Evolutionary conservation across 108 stramenopile genomes (phyloP), one percentile per base, ranked within the genome.

Genomic region (Pseudonitzschia delicatissima): DNA sequence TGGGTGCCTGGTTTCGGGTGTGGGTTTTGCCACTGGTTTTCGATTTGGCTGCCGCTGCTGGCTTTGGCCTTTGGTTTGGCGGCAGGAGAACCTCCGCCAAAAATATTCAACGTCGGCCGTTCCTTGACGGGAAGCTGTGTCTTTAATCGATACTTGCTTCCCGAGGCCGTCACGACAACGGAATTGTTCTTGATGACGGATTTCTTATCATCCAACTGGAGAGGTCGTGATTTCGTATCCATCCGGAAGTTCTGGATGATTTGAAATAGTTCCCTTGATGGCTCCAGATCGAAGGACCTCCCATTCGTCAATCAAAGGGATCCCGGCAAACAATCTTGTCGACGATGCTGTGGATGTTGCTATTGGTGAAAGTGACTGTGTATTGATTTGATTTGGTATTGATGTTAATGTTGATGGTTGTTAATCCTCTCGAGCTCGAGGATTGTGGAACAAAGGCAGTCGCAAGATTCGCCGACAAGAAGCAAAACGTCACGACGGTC

Each of bases 221-320:
- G 77, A 79, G 0, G 83, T 82, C 49, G 83, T 79, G 55, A 82
- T 84, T 31, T 39, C 37, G 39, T 84, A 77, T 18, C 80, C 80
- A 70, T 84, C 76, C n/a, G 66, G 59, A 27, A 81, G 64, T 20
- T 71, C 81, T n/a, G 83, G 80, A 68, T 81, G 83, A 72, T 84
- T 81, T 32, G 63, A 66, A 8, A 84, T 71, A 15, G 70, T 76
- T 49, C 83, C 80, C 7, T 57, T 51, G 21, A 84, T 74, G n/a
- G 74, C 45, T 17, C 83, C 83, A 33, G 78, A 78, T 40, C 34
- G 27, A 1, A 37, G 33, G 0, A 72, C 26, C 25, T 40, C 34
- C 71, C 71, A 64, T 11, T 72, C 49, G 9, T 72, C 62, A 29
- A 72, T 50, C 32, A 44, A 20, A 1, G 71, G 62, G 7, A 63